Conservation (phyloP, 1,284 basidiomycete genomes). For the Peniophora sp. region DNA sequence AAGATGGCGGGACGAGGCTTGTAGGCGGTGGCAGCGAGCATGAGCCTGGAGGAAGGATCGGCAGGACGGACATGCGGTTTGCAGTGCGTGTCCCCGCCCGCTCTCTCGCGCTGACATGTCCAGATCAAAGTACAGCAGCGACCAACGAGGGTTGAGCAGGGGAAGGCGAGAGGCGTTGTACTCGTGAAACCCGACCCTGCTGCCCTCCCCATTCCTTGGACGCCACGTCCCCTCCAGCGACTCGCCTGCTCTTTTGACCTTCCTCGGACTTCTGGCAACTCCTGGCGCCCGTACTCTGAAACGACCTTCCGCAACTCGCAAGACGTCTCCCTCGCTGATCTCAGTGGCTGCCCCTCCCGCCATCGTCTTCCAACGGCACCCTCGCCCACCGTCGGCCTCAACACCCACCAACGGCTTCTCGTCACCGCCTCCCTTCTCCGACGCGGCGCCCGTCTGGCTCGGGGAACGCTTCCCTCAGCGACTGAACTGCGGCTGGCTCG, state of each 20-base stretch:
- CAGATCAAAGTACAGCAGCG: not conserved
- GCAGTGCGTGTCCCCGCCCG: not conserved
- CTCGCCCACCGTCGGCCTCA: too few species aligned
- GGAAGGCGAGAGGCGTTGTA: not conserved
- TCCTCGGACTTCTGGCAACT: not conserved
- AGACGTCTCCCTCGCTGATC: not conserved
- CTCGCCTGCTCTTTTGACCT: slow-evolving; percentile 11
- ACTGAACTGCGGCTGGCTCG: too few species aligned
- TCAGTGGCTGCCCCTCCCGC: too few species aligned
- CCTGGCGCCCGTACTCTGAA: not conserved
- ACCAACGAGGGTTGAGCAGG: not conserved
- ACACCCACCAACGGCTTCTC: too few species aligned
- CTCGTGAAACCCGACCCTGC: not conserved
- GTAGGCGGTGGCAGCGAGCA: not conserved
- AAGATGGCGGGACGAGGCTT: too few species aligned
- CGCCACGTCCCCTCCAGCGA: not conserved
- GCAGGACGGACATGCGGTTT: not conserved
- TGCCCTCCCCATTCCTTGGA: not conserved
- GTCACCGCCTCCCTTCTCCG: too few species aligned
- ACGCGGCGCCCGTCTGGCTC: too few species aligned
- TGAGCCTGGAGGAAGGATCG: not conserved
- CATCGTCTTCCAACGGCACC: not conserved
- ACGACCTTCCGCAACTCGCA: not conserved
- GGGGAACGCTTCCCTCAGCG: too few species aligned
- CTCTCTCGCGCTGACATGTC: not conserved